Evolutionary conservation across 805 yeast species (phyloP), one percentile per base, ranked within the genome.

Genomic region (Lipomyces mesembrius): DNA sequence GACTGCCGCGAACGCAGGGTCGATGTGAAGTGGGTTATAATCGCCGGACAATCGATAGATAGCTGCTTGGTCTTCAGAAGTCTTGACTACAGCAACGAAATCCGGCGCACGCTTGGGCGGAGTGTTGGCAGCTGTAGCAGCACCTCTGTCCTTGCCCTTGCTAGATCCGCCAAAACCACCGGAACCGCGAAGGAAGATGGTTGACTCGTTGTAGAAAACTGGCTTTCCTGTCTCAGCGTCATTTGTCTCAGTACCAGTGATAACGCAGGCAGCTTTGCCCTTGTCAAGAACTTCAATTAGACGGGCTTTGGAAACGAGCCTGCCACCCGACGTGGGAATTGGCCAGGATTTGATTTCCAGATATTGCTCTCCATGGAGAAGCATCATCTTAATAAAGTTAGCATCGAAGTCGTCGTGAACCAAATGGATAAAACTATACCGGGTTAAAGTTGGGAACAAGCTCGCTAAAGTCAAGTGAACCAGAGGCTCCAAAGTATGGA

Each of bases 321-420:
- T 76, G 5, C 65, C 72, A 1, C 63, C 72, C 69, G 84, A 83
- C 0, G 90, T 85, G 69, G 97, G 96, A 65, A 94, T 83, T 65
- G 96, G 95, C 82, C 84, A 87, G 77, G 88, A 85, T 71, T 83
- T 83, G 70, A 94, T 78, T 79, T 87, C 92, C 73, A 93, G 82
- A 79, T 90, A 94, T 78, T 94, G 98, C 80, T 94, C 99, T 67
- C 98, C 99, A 77, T 94, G 98, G 73, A 94, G 84, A 75, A 94
- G 83, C 79, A 89, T 83, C 86, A 92, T 88, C 67, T 63, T 39
- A 14, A 3, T 9, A 17, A 12, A 25, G 58, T 56, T 58, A 62
- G 65, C 11, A 9, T 22, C 12, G 4, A 37, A 37, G 6, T 11
- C 20, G 12, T 37, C 6, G n/a, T 27, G 25, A 53, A 25, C 20